Percentiles rank a stretch among this genome's conserved stretches.
These are phyloP conservation scores for Sophora flavescens DNA, from an alignment of 306 rosid genomes.

Conservation along the genomic window DNA sequence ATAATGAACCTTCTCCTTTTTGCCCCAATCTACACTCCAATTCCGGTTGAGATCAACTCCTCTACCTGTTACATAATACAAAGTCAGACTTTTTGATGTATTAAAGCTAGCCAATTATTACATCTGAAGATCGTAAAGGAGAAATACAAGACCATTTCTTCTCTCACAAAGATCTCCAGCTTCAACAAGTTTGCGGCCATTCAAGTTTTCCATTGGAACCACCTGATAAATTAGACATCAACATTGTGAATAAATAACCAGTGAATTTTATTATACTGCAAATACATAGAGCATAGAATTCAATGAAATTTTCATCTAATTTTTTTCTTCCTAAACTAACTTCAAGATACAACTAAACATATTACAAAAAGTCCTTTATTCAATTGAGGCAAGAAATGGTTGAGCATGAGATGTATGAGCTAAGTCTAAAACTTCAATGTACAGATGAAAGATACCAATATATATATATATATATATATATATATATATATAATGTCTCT, in stretches of 20 bases:
- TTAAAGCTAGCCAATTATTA: conserved; percentile 37
- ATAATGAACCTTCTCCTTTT: conserved; percentile 86
- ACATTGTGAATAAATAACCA: conserved; percentile 31
- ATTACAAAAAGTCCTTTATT: background rate
- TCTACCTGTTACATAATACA: conserved; percentile 73
- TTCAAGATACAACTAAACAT: conserved; percentile 10
- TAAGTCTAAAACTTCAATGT: conserved; percentile 7
- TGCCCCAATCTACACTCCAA: conserved; percentile 99
- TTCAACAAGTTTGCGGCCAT: conserved; percentile 92
- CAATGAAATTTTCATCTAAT: conserved; percentile 13
- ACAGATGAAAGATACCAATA: conserved; percentile 30
- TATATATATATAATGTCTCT: background rate
- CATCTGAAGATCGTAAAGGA: conserved; percentile 38
- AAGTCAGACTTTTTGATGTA: conserved; percentile 45
- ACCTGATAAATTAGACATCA: conserved; percentile 63
- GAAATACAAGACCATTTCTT: conserved; percentile 76
- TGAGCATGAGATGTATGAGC: conserved; percentile 1
- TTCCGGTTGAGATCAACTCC: conserved; percentile 99
- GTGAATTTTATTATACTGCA: conserved; percentile 9
- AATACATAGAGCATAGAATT: conserved; percentile 10
- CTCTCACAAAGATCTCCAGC: conserved; percentile 95
- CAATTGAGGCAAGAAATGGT: conserved; percentile 19
- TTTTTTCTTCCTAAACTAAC: background rate
- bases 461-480: no score
- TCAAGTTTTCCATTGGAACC: conserved; percentile 94